A percentile compares a stretch with the other conserved stretches of the same genome.
Evolutionary conservation across 202 grass and related monocot species (phyloP).

Genomic region (Schoenoplectus tabernaemontani): DNA sequence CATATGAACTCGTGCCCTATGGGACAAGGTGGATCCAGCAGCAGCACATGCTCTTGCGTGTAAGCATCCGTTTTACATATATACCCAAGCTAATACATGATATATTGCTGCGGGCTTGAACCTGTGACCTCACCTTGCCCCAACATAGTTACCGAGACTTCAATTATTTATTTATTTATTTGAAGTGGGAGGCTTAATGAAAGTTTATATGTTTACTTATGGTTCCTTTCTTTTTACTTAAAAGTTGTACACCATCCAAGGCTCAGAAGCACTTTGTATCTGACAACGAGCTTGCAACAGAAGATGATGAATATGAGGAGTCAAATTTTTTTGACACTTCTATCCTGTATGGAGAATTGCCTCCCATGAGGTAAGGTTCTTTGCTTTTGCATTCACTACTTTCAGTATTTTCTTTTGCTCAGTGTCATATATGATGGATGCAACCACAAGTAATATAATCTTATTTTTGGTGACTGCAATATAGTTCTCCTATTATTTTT

Average conservation of each 20-base stretch:
- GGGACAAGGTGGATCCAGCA: slow-evolving; percentile 36
- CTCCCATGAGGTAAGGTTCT: slow-evolving; percentile 6
- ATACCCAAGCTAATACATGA: background rate
- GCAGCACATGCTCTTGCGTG: slow-evolving; percentile 22
- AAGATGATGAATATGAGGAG: slow-evolving; percentile 5
- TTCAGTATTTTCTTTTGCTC: background rate
- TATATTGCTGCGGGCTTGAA: background rate
- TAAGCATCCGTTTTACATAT: slow-evolving; percentile 30
- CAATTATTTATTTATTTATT: background rate
- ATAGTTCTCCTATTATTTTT: slow-evolving; percentile 9
- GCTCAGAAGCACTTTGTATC: slow-evolving; percentile 6
- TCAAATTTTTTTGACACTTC: slow-evolving; percentile 24
- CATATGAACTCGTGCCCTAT: slow-evolving; percentile 32
- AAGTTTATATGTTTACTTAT: background rate
- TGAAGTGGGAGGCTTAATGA: too few species aligned
- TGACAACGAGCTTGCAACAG: slow-evolving; percentile 9
- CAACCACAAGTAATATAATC: background rate
- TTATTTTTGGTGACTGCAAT: background rate
- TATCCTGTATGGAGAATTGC: slow-evolving; percentile 10
- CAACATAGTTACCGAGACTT: slow-evolving; percentile 12
- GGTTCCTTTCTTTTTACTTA: background rate
- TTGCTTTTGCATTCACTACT: background rate
- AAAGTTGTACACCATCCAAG: slow-evolving; percentile 5
- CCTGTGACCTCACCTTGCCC: slow-evolving; percentile 14
- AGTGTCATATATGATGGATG: background rate